Base-by-base conservation (phyloP, 2,329 filamentous ascomycete genomes). In the Calcarisporium arbuscula region DNA sequence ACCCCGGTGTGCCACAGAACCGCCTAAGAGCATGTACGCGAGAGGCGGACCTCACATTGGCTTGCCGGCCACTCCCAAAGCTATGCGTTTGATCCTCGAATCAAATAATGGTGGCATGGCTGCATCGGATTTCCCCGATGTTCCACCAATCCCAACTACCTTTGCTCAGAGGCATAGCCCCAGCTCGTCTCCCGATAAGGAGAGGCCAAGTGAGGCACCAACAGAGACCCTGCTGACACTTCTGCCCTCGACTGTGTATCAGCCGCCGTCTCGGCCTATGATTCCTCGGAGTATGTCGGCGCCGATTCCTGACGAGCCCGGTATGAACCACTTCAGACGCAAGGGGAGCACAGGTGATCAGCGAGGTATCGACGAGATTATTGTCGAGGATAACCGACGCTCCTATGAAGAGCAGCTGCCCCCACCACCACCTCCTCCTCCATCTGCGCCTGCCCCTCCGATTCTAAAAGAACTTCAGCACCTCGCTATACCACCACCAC, bases 21-120 rank as follows among this genome's bases (percentile, higher is more conserved):
- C 78, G 3, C 69, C 65, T 3, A 60, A 61, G 41, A 68, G 42
- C 74, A 72, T 74, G 55, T 70, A 69, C 41, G 65, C 66, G 21
- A 46, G 54, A 12, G 61, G 52, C 3, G 70, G 69, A 2, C 66
- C 72, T 2, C 70, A 74, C 6, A 72, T 90, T 33, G 89, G 88
- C 1, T 72, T 95, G n/a, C 88, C 90, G 11, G 86, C 88, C 3
- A 95, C 89, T 1, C 89, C 90, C 19, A 81, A 86, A 62, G 88
- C 88, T 2, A 94, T 95, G 88, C 77, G 84, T 15, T 78, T 94
- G 2, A 78, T 85, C 28, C 79, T 90, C 46, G 74, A 77, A 45
- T 60, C 68, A 3, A 72, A 80, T 38, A 64, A 69, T 28, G 27
- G 64, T 62, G 48, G 37, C 63, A 70, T 37, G 28, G 41, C 37